Conservation (phyloP, 2,329 filamentous ascomycete species). For the Graphilbum ipis-grandicollis region DNA sequence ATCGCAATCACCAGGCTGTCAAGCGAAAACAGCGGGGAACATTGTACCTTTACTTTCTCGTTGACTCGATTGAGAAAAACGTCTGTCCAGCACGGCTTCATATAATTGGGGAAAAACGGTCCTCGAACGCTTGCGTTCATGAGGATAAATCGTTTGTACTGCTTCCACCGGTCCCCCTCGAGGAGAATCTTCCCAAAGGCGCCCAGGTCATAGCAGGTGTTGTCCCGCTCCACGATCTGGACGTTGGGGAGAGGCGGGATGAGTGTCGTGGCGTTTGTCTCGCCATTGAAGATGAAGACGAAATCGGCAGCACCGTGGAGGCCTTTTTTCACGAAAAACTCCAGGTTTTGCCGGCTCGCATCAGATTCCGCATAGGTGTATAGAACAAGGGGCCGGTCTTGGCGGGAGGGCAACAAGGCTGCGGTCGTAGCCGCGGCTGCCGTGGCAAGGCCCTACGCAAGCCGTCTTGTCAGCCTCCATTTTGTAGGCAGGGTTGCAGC, state of each 20-base stretch:
- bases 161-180: constrained; percentile 14
- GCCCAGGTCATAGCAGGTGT: constrained; percentile 19
- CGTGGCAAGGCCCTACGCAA: no score
- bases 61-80: constrained; percentile 15
- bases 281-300: constrained; percentile 21
- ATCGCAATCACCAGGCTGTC: no score
- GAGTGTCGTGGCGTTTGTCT: constrained; percentile 10
- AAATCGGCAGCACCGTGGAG: constrained; percentile 20
- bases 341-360: constrained; percentile 15
- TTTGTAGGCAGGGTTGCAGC: no score
- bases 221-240: constrained; percentile 13
- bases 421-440: no score
- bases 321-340: constrained; percentile 19
- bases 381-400: constrained; percentile 14
- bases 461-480: no score
- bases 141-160: constrained; percentile 19
- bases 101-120: constrained; percentile 19
- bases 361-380: constrained; percentile 20
- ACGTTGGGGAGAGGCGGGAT: constrained; percentile 17
- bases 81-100: constrained; percentile 19
- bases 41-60: constrained; percentile 15
- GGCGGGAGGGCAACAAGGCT: no score
- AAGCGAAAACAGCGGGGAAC: no score
- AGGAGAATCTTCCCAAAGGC: constrained; percentile 18
- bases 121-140: constrained; percentile 19